Base-by-base conservation (phyloP, 2,329 filamentous ascomycete genomes). In the Hysterium pulicare region DNA sequence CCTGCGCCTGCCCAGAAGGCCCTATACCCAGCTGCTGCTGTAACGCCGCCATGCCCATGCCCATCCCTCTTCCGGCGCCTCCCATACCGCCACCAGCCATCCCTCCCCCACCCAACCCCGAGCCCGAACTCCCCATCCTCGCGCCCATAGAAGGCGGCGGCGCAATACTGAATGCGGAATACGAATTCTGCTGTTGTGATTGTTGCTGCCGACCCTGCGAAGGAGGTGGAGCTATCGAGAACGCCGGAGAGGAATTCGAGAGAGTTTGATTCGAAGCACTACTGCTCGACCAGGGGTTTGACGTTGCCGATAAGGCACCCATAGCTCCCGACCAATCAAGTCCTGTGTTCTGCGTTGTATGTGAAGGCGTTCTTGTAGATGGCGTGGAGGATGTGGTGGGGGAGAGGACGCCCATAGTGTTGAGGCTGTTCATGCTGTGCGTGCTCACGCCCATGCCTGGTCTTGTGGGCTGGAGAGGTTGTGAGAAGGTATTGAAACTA, bases 161-260 rank as follows among this genome's bases (percentile, higher is more conserved):
- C n/a, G 64, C 59, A 31, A 69, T 68, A 28, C 58, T 59, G 36
- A 68, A 67, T 2, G 58, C 50, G 11, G 65, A 62, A 26, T 63
- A 68, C 4, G 61, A 59, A 38, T 51, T 58, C 23, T 61, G 50
- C 24, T 28, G 7, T n/a, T 49, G 42, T 20, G 44, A 45, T 33
- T 54, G 50, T 8, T 26, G 17, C 26, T 26, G 33, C 33, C 22
- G n/a, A 22, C 15, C 56, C 55, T 16, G 52, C 41, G 49, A 51
- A 15, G 46, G 69, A 48, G 40, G 76, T 59, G 13, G 74, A 66
- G 78, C 78, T 79, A 64, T 79, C 74, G 42, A 79, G 46, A 65
- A 68, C 13, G 73, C 71, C 0, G 72, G 66, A 5, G 34, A 9
- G 8, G 64, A 46, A 11, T 49, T 56, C 8, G 50, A 46, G 33